phyloP scores from a whole-genome alignment of 2,329 filamentous ascomycete species.

The Ilyonectria destructans region DNA sequence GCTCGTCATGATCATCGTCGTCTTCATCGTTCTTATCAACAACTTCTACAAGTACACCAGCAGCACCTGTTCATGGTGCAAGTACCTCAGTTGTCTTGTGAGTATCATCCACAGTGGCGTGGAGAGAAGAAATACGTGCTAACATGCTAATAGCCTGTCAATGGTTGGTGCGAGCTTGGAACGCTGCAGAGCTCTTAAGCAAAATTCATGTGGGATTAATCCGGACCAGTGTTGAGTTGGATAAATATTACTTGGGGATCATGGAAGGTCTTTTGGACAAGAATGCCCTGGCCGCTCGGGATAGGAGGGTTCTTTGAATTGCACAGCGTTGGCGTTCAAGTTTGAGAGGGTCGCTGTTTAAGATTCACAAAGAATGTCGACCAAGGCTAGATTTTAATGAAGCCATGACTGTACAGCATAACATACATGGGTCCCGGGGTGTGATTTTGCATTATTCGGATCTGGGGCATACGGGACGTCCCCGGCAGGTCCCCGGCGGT shows the following conservation, averaged over 20 bases:
- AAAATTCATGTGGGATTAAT: slow-evolving; percentile 1
- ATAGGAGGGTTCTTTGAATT: slow-evolving; percentile 39
- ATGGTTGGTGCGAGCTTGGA: slow-evolving; percentile 76
- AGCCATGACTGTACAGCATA: slow-evolving; percentile 34
- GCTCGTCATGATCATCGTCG: slow-evolving; percentile 84
- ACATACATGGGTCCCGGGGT: slow-evolving; percentile 19
- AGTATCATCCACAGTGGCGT: slow-evolving; percentile 60
- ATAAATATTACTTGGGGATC: slow-evolving; percentile 5
- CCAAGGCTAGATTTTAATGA: slow-evolving; percentile 32
- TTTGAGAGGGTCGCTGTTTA: slow-evolving; percentile 31
- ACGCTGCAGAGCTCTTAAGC: slow-evolving; percentile 48
- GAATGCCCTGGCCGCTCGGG: slow-evolving; percentile 28
- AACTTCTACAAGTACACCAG: slow-evolving; percentile 88
- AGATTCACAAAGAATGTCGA: slow-evolving; percentile 26
- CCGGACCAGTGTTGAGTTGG: slow-evolving; percentile 6
- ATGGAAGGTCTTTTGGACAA: slow-evolving; percentile 30
- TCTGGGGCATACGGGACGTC: neutral
- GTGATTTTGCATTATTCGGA: slow-evolving; percentile 14
- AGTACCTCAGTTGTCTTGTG: slow-evolving; percentile 93
- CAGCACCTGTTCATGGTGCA: slow-evolving; percentile 90
- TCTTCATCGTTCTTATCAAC: slow-evolving; percentile 88
- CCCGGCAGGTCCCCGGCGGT: neutral
- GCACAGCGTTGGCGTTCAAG: slow-evolving; percentile 56
- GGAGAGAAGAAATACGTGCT: slow-evolving; percentile 30
- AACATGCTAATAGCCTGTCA: slow-evolving; percentile 68